phyloP scores from a whole-genome alignment of 306 rosid genomes.

The Clitoria ternatea region DNA sequence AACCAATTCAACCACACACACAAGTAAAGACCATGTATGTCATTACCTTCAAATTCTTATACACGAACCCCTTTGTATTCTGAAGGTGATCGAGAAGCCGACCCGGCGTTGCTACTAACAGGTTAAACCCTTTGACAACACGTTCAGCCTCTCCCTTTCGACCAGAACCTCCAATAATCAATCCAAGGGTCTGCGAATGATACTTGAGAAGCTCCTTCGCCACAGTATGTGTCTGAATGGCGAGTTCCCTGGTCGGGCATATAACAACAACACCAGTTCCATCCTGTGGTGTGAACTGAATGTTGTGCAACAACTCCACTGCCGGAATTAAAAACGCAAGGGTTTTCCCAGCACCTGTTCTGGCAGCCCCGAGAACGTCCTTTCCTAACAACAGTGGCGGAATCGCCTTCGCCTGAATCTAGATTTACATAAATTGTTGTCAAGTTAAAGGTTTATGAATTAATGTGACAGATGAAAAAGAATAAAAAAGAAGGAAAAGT shows the following conservation, averaged over 20 bases:
- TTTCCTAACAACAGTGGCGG: constrained; percentile 65
- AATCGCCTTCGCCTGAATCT: constrained; percentile 85
- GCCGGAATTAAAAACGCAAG: constrained; percentile 94
- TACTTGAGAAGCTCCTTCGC: constrained; percentile 85
- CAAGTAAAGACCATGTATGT: neutral
- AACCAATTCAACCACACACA: too few species aligned
- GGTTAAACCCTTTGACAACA: constrained; percentile 73
- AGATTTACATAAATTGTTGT: too few species aligned
- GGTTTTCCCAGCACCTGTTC: constrained; percentile 97
- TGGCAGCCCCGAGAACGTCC: constrained; percentile 95
- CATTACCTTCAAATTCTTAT: constrained; percentile 65
- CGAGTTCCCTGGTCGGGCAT: constrained; percentile 96
- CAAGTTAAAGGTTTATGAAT: neutral
- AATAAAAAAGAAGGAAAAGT: neutral
- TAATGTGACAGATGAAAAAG: neutral
- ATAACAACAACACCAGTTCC: constrained; percentile 83
- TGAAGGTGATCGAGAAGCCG: constrained; percentile 96
- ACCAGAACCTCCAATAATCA: constrained; percentile 84
- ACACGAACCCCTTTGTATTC: constrained; percentile 75
- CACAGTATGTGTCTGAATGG: constrained; percentile 93
- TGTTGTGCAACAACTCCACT: constrained; percentile 59
- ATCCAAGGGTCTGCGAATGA: constrained; percentile 86
- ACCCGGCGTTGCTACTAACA: constrained; percentile 92
- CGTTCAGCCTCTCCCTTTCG: constrained; percentile 90
- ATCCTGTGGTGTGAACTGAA: constrained; percentile 58